These are phyloP conservation scores for Anthoceros angustus DNA, from an alignment of 225 moss, liverwort and hornwort genomes.

Conservation along the genomic window DNA sequence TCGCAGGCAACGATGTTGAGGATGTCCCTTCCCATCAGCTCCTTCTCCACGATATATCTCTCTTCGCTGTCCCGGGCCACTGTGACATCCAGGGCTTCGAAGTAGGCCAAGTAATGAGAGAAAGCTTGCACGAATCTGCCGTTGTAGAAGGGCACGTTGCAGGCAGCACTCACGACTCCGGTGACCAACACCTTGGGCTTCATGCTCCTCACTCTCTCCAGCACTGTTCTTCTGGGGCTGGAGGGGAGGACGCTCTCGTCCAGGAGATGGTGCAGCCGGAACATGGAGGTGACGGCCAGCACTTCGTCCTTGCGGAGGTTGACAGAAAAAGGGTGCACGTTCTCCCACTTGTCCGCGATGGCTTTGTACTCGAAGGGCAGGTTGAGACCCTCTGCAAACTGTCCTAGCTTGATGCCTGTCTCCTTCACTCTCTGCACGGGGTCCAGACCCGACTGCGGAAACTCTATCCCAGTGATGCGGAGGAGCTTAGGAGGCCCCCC, in stretches of 20 bases:
- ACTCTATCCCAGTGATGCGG: slow-evolving; percentile 6
- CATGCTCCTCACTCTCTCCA: slow-evolving; percentile 3
- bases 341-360: slow-evolving; percentile 1
- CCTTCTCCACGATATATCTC: not conserved
- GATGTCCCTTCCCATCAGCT: not conserved
- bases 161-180: not conserved
- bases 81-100: not conserved
- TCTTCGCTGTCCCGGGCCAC: not conserved
- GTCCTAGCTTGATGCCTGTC: slow-evolving; percentile 1
- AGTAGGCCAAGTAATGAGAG: not conserved
- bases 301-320: not conserved
- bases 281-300: not conserved
- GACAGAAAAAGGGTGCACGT: not conserved
- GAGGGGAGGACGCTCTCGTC: not conserved
- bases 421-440: slow-evolving; percentile 5
- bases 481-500: slow-evolving; percentile 6
- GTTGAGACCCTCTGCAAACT: not conserved
- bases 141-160: slow-evolving; percentile 1
- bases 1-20: not conserved
- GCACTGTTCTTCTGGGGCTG: not conserved
- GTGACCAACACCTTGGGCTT: not conserved
- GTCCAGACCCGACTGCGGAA: not conserved
- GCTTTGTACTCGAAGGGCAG: slow-evolving; percentile 6
- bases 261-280: not conserved
- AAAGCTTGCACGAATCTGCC: not conserved